Conservation (phyloP, 1,284 basidiomycete species). For the Polyporus tsugae region DNA sequence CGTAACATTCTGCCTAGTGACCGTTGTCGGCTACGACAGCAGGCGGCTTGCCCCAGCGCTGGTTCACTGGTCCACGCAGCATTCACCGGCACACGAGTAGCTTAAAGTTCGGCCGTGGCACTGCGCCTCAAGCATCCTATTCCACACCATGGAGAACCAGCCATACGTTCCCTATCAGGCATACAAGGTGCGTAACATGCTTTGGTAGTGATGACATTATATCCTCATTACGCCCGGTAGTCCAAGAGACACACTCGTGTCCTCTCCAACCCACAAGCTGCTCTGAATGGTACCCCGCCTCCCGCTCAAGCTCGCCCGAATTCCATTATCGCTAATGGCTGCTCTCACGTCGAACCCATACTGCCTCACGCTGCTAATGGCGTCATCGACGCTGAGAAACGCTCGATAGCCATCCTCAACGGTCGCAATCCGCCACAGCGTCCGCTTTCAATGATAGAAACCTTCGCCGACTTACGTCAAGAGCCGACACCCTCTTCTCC, state of each 20-base stretch:
- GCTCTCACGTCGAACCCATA: conserved; percentile 33
- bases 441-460: conserved; percentile 35
- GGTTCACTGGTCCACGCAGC: conserved; percentile 31
- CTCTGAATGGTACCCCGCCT: conserved; percentile 45
- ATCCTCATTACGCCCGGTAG: conserved; percentile 45
- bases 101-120: conserved; percentile 6
- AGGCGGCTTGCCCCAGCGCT: conserved; percentile 26
- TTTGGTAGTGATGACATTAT: conserved; percentile 8
- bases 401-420: conserved; percentile 25
- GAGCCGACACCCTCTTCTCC: conserved; percentile 10
- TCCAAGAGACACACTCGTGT: conserved; percentile 75
- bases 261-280: conserved; percentile 49
- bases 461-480: conserved; percentile 22
- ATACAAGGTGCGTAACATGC: conserved; percentile 61
- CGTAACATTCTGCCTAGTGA: conserved; percentile 4
- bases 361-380: conserved; percentile 29
- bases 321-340: conserved; percentile 31
- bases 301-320: conserved; percentile 32
- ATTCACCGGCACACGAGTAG: conserved; percentile 5
- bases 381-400: conserved; percentile 30
- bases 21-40: conserved; percentile 19
- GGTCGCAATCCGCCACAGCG: conserved; percentile 25
- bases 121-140: conserved; percentile 13
- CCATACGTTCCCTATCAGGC: conserved; percentile 73
- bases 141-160: conserved; percentile 35